Evolutionary conservation across 2,329 filamentous ascomycete genomes (phyloP), one percentile per base, ranked within the genome.

Genomic region (Sporothrix luriei): DNA sequence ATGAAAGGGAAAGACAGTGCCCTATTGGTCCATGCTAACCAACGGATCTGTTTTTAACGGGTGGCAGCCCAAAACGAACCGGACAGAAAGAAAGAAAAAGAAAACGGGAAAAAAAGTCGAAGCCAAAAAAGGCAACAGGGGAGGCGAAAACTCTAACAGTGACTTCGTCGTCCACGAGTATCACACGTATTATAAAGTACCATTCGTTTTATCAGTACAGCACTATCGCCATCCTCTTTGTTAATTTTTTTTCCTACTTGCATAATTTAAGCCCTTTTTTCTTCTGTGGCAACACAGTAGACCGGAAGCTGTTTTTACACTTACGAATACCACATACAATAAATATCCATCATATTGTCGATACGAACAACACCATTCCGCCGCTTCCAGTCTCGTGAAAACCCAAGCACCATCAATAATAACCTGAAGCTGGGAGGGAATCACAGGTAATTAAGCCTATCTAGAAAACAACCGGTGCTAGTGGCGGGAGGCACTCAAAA

Each of bases 41-140:
- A 13, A 9, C 24, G 40, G 57, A 16, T 21, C 57, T 38, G 13
- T 43, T 46, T 62, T 62, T 9, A 38, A 46, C 57, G 38, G 57
- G 57, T 46, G 57, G 57, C n/a, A n/a, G n/a, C n/a, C n/a, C n/a
- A 61, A n/a, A 59, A 40, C 55, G 57, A 38, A 38, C 21, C 19
- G 29, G 33, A 9, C 16, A 40, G 16, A 55, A 55, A 29, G 21
- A 43, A 43, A 59, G 9, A 43, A 16, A 16, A 43, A 16, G 2
- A 4, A 43, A 16, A 13, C 40, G 14, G 40, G 14, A 40, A 24
- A 14, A n/a, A 61, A 61, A 43, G 16, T 5, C 40, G 38, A 13
- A 61, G n/a, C 5, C 43, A 46, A 46, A 46, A 26, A 19, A 10
- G 9, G 4, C n/a, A 62, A 52, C 11, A 2, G 10, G 24, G 9